Conservation (phyloP, 306 rosid species). For the Acacia melanoxylon region DNA sequence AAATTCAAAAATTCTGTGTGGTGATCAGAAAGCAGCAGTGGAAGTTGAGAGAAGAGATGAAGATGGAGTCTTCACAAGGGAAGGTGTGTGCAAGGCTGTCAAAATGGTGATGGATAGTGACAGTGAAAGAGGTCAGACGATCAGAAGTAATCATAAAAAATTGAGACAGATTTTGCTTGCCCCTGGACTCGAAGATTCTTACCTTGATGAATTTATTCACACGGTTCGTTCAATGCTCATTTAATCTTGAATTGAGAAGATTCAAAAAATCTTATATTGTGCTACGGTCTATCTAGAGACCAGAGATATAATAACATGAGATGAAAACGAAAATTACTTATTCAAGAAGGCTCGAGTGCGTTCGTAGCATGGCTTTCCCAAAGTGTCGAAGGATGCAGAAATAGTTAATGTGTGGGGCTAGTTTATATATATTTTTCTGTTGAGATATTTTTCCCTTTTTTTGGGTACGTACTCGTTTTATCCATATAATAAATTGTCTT, state of each 20-base stretch:
- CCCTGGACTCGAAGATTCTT: neutral
- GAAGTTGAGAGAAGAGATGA: neutral
- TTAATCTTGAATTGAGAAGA: neutral
- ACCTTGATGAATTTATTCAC: neutral
- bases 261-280: neutral
- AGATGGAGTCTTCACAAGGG: conserved; percentile 49
- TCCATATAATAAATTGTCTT: no score
- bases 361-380: no score
- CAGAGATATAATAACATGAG: no score
- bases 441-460: no score
- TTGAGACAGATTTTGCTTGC: neutral
- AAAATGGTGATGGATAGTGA: conserved; percentile 44
- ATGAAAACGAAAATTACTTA: no score
- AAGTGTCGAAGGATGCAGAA: no score
- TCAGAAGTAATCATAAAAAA: conserved; percentile 49
- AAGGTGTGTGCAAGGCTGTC: conserved; percentile 51
- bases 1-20: neutral
- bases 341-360: no score
- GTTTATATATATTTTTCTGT: no score
- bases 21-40: neutral
- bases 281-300: neutral
- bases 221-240: neutral
- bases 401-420: no score
- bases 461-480: no score
- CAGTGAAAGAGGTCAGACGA: conserved; percentile 40